These are phyloP conservation scores for Lactarius sanguifluus DNA, from an alignment of 768 basidiomycete species.

Conservation along the genomic window DNA sequence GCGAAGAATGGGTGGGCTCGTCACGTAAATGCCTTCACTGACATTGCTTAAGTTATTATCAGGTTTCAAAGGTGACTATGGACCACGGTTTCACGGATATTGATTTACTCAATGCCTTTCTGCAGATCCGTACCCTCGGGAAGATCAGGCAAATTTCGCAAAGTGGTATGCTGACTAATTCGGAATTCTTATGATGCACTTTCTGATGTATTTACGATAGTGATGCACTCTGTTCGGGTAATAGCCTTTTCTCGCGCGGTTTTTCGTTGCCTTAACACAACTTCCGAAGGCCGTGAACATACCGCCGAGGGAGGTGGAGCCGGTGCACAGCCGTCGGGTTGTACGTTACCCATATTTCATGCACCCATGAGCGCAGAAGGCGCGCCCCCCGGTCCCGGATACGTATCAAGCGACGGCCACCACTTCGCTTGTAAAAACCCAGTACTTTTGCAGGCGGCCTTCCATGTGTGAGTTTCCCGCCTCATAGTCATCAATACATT, in stretches of 20 bases:
- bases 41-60: neutral
- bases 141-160: conserved; percentile 51
- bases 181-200: conserved; percentile 20
- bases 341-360: conserved; percentile 54
- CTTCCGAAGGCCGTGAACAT: conserved; percentile 49
- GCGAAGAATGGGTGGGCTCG: conserved; percentile 44
- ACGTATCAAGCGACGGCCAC: conserved; percentile 58
- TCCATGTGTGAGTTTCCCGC: conserved; percentile 52
- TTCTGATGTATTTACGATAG: conserved; percentile 33
- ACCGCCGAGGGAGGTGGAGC: conserved; percentile 33
- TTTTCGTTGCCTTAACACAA: neutral
- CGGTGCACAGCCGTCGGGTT: conserved; percentile 50
- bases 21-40: conserved; percentile 4
- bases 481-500: neutral
- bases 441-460: conserved; percentile 49
- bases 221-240: conserved; percentile 52
- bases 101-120: neutral
- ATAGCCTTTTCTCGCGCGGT: neutral
- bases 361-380: conserved; percentile 35
- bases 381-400: conserved; percentile 38
- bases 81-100: neutral
- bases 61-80: conserved; percentile 54
- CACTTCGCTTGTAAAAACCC: conserved; percentile 55
- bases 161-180: conserved; percentile 44
- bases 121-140: conserved; percentile 57